Evolutionary conservation across 2,329 filamentous ascomycete genomes (phyloP).

Genomic region (Fusarium sp.): DNA sequence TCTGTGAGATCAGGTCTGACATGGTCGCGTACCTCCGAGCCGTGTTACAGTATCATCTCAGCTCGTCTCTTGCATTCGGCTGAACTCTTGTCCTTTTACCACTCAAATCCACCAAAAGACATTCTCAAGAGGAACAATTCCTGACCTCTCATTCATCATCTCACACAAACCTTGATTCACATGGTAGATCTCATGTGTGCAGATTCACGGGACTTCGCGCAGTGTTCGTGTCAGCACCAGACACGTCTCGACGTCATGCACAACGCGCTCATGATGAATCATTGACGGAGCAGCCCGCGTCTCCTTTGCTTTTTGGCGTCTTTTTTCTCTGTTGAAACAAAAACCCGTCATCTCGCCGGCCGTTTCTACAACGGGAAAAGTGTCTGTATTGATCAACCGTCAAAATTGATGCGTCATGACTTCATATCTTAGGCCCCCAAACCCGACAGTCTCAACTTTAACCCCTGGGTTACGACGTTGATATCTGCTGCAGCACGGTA

Average conservation of each 20-base stretch:
- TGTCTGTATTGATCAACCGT: background rate
- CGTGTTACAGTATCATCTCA: background rate
- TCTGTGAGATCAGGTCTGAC: background rate
- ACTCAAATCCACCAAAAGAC: background rate
- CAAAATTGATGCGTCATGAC: conserved; percentile 11
- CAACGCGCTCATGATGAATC: conserved; percentile 29
- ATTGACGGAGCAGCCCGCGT: conserved; percentile 10
- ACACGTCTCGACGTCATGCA: conserved; percentile 27
- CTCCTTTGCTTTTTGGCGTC: conserved; percentile 16
- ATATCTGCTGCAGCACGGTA: background rate
- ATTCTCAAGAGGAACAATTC: background rate
- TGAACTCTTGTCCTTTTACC: background rate
- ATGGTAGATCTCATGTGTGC: background rate
- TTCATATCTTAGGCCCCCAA: background rate
- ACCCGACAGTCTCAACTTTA: background rate
- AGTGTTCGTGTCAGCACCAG: background rate
- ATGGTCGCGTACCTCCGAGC: background rate
- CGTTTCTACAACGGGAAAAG: background rate
- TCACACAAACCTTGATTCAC: background rate
- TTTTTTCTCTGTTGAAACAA: background rate
- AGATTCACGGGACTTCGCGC: conserved; percentile 21
- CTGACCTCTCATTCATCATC: background rate
- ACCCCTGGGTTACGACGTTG: background rate
- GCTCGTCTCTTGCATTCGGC: background rate
- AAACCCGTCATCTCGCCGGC: no score